Evolutionary conservation across 1,139 yeast genomes (phyloP).

Genomic region (Kazachstania sp.): DNA sequence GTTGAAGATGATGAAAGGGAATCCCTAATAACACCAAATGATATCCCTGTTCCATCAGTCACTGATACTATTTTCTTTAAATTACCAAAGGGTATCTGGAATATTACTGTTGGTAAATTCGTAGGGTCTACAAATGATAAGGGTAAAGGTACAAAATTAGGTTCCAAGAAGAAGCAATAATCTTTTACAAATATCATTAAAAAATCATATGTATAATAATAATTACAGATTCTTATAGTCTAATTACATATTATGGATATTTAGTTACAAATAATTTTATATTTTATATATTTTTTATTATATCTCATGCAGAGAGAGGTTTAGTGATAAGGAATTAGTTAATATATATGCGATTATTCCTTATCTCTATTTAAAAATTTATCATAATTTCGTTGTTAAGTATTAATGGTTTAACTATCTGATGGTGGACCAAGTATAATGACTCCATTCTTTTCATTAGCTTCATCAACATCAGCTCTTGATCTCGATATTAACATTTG

Average conservation of each 20-base stretch:
- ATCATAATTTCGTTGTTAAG: not conserved
- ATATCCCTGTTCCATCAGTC: slow-evolving; percentile 38
- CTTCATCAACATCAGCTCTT: slow-evolving; percentile 23
- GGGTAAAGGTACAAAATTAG: slow-evolving; percentile 1
- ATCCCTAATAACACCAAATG: slow-evolving; percentile 28
- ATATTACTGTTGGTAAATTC: slow-evolving; percentile 33
- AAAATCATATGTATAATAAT: not conserved
- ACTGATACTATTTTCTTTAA: slow-evolving; percentile 49
- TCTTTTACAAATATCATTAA: not conserved
- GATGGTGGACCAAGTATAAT: slow-evolving; percentile 26
- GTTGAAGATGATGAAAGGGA: slow-evolving; percentile 43
- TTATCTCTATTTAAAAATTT: no score
- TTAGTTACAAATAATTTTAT: no score
- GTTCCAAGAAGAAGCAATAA: not conserved
- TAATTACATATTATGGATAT: not conserved
- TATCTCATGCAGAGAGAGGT: no score
- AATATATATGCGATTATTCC: no score
- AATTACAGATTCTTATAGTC: not conserved
- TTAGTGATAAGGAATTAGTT: no score
- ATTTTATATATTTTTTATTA: no score
- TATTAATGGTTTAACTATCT: not conserved
- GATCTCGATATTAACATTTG: slow-evolving; percentile 23
- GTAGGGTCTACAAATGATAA: slow-evolving; percentile 5
- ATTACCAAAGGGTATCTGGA: slow-evolving; percentile 27
- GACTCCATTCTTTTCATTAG: slow-evolving; percentile 28